phyloP scores from a whole-genome alignment of 805 yeast species.

The Ogataea neopini region DNA sequence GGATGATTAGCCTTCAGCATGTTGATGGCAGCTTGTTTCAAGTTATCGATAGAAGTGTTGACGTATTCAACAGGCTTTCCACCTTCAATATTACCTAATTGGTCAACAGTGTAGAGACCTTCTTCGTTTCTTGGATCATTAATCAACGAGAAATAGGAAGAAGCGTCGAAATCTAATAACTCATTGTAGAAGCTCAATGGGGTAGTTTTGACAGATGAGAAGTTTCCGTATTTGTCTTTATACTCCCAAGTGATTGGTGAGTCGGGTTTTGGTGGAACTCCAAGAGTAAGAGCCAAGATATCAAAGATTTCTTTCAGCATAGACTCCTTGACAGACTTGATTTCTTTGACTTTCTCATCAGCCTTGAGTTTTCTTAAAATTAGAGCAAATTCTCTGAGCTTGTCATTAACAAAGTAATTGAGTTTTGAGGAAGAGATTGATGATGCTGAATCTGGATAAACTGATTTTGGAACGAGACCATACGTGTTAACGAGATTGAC shows the following conservation, averaged over 20 bases:
- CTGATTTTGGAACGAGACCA: conserved; percentile 74
- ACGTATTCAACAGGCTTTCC: conserved; percentile 76
- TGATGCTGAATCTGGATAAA: conserved; percentile 70
- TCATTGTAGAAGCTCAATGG: conserved; percentile 67
- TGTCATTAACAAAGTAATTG: conserved; percentile 66
- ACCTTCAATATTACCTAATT: conserved; percentile 72
- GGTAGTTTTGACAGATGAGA: conserved; percentile 52
- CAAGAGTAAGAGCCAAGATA: conserved; percentile 67
- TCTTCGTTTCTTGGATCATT: conserved; percentile 82
- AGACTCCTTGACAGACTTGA: conserved; percentile 29
- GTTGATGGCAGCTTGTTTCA: conserved; percentile 64
- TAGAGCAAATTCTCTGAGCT: conserved; percentile 78
- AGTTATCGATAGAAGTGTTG: conserved; percentile 59
- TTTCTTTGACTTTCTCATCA: conserved; percentile 37
- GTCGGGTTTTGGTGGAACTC: conserved; percentile 75
- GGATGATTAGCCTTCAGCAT: conserved; percentile 75
- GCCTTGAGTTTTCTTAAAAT: conserved; percentile 54
- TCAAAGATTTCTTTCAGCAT: conserved; percentile 66
- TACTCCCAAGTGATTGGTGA: conserved; percentile 75
- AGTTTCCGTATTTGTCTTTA: conserved; percentile 67
- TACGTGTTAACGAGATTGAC: conserved; percentile 74
- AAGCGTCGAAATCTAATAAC: conserved; percentile 52
- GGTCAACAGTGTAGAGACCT: conserved; percentile 70
- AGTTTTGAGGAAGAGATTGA: conserved; percentile 55
- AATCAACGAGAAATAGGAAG: conserved; percentile 63